phyloP scores from a whole-genome alignment of 176 grass and related monocot species.

The Paspalum notatum region DNA sequence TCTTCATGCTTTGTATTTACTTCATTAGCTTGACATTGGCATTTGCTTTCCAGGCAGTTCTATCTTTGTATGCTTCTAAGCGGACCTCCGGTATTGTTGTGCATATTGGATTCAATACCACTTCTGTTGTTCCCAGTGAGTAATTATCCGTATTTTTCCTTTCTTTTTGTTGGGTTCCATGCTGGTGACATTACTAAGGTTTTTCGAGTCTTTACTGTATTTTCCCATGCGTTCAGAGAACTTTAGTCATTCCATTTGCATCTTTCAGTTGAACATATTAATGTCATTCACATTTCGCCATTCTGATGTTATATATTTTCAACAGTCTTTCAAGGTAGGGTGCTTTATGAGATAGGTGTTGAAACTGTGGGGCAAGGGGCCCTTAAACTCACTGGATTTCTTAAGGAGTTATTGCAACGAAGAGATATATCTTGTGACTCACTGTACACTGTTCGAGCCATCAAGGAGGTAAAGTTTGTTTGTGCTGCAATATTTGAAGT shows the following conservation, averaged over 20 bases:
- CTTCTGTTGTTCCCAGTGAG: slow-evolving; percentile 86
- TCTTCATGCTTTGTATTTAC: not conserved
- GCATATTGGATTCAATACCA: slow-evolving; percentile 92
- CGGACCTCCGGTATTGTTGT: slow-evolving; percentile 86
- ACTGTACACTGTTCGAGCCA: slow-evolving; percentile 80
- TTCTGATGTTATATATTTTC: slow-evolving; percentile 44
- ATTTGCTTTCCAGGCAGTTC: slow-evolving; percentile 70
- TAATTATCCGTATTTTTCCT: not conserved
- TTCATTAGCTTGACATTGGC: slow-evolving; percentile 11
- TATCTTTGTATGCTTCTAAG: slow-evolving; percentile 90
- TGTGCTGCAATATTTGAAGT: not conserved
- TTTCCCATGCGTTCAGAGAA: not conserved
- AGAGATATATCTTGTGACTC: slow-evolving; percentile 75
- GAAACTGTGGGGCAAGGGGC: slow-evolving; percentile 88
- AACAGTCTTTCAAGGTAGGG: slow-evolving; percentile 81
- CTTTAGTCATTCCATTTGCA: not conserved
- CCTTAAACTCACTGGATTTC: slow-evolving; percentile 88
- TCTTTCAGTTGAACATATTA: not conserved
- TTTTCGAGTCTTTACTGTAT: slow-evolving; percentile 6
- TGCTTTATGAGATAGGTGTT: slow-evolving; percentile 84
- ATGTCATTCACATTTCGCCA: slow-evolving; percentile 3
- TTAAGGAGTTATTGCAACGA: slow-evolving; percentile 85
- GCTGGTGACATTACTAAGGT: not conserved
- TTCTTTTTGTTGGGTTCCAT: not conserved
- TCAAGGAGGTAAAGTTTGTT: slow-evolving; percentile 79